These are phyloP conservation scores for Emmonsia crescens DNA, from an alignment of 2,329 filamentous ascomycete genomes.

Conservation along the genomic window DNA sequence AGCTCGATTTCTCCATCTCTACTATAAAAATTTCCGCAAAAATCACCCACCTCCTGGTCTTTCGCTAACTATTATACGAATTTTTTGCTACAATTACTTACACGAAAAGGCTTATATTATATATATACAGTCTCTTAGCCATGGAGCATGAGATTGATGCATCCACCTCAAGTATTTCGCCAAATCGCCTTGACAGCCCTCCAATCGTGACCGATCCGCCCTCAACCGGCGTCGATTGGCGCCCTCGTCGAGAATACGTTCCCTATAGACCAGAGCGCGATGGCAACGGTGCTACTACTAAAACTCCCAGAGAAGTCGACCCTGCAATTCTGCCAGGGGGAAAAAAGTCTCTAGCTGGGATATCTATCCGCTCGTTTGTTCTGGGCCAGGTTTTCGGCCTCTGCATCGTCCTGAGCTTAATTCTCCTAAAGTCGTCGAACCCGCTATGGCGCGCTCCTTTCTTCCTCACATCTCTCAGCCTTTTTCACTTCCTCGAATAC, in stretches of 20 bases:
- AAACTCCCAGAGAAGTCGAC: slow-evolving; percentile 14
- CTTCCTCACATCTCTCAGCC: slow-evolving; percentile 48
- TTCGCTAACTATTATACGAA: not conserved
- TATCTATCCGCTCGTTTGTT: slow-evolving; percentile 36
- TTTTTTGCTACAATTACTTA: not conserved
- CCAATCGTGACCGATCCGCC: not conserved
- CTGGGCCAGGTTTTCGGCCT: slow-evolving; percentile 34
- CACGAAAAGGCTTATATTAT: not conserved
- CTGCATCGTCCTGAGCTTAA: slow-evolving; percentile 20
- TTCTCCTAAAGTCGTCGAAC: slow-evolving; percentile 20
- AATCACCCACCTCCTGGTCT: not conserved
- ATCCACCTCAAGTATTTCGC: not conserved
- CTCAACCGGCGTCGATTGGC: not conserved
- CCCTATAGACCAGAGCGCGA: not conserved
- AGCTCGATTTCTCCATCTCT: not conserved
- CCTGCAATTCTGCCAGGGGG: slow-evolving; percentile 27
- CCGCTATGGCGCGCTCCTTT: slow-evolving; percentile 49
- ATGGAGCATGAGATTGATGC: not conserved
- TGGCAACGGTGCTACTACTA: not conserved
- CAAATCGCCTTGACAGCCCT: not conserved
- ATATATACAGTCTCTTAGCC: not conserved
- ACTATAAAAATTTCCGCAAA: not conserved
- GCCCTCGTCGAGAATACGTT: not conserved
- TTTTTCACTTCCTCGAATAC: slow-evolving; percentile 96
- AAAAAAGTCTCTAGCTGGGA: slow-evolving; percentile 33